Conservation (phyloP, 495 filamentous ascomycete species). For the Aspergillus panamensis region DNA sequence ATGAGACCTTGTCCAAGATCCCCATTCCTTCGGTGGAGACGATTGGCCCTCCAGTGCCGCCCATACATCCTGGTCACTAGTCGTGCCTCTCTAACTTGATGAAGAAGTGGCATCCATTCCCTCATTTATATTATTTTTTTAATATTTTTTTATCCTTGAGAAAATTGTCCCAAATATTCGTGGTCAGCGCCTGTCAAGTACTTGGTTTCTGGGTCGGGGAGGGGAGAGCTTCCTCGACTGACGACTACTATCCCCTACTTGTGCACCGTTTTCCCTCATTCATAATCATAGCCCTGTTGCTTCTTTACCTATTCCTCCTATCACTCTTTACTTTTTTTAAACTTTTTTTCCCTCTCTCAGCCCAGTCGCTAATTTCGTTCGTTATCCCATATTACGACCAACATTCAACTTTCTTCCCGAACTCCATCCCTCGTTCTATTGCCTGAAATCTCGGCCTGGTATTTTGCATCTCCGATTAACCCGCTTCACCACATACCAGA, state of each 20-base stretch:
- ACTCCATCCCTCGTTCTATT: too few relatives aligned
- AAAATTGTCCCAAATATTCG: background rate
- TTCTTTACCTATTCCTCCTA: slow-evolving; percentile 2
- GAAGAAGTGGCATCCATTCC: slow-evolving; percentile 19
- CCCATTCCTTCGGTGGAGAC: slow-evolving; percentile 28
- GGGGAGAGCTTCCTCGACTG: background rate
- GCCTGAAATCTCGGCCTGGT: background rate
- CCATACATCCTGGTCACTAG: slow-evolving; percentile 17
- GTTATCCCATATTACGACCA: slow-evolving; percentile 1
- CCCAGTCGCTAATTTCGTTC: background rate
- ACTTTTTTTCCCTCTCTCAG: slow-evolving; percentile 3
- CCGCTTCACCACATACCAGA: background rate
- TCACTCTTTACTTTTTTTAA: background rate
- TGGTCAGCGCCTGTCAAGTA: background rate
- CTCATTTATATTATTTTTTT: slow-evolving; percentile 17
- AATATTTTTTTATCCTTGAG: slow-evolving; percentile 15
- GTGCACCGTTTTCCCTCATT: background rate
- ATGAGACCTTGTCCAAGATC: slow-evolving; percentile 20
- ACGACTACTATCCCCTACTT: background rate
- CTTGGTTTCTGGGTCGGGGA: background rate
- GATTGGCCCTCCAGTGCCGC: slow-evolving; percentile 29
- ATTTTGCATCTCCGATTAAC: background rate
- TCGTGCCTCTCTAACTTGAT: slow-evolving; percentile 16
- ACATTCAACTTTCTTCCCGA: background rate
- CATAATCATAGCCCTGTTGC: slow-evolving; percentile 20